Evolutionary conservation across 345 rosid species (phyloP).

Genomic region (Cardamine occulta): DNA sequence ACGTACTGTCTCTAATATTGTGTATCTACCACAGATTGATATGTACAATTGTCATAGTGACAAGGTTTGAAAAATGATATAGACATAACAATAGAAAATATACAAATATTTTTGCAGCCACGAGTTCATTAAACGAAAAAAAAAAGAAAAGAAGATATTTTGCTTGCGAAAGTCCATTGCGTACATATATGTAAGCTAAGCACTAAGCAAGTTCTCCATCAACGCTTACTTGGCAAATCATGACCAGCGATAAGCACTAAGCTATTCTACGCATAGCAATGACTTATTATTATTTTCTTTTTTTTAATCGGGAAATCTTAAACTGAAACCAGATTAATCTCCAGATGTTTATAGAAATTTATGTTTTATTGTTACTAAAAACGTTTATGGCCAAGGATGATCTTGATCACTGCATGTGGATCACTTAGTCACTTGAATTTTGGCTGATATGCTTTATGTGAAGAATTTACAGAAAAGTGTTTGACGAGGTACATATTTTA

Average conservation of each 20-base stretch:
- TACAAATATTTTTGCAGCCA: not conserved
- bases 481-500: too few relatives aligned
- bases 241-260: not conserved
- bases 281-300: not conserved
- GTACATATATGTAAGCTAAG: not conserved
- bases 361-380: too few relatives aligned
- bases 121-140: not conserved
- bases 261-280: not conserved
- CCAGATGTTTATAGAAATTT: too few relatives aligned
- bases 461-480: too few relatives aligned
- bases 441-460: too few relatives aligned
- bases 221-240: conserved; percentile 13
- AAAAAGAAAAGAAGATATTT: not conserved
- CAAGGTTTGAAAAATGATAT: not conserved
- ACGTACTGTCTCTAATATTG: conserved; percentile 6
- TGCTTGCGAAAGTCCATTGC: conserved; percentile 10
- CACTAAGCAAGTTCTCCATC: conserved; percentile 17
- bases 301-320: too few relatives aligned
- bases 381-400: too few relatives aligned
- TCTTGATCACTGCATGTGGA: too few relatives aligned
- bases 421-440: too few relatives aligned
- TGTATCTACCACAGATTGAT: conserved; percentile 5
- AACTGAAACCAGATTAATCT: too few relatives aligned
- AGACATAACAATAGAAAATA: not conserved
- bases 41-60: not conserved